phyloP scores from a whole-genome alignment of 176 grass and related monocot genomes.

The Sorghum bicolor region Sorghum_bicolor_NCBIv3 NC_012873.2:65282501-65283000 shows the following conservation, averaged over 20 bases:
- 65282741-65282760: background rate
- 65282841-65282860: conserved; percentile 26
- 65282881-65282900: background rate
- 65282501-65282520: background rate
- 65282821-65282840: background rate
- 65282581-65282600: conserved; percentile 40
- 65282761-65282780: background rate
- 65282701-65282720: conserved; percentile 39
- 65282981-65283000: background rate
- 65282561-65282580: conserved; percentile 26
- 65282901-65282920: conserved; percentile 2
- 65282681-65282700: conserved; percentile 11
- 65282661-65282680: conserved; percentile 59
- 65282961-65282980: background rate
- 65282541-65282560: conserved; percentile 46
- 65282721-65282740: conserved; percentile 33
- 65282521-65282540: conserved; percentile 7
- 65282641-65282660: conserved; percentile 26
- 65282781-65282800: background rate
- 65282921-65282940: background rate
- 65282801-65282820: background rate
- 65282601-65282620: background rate
- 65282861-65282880: background rate
- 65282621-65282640: conserved; percentile 35
- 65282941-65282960: background rate